Percentiles rank a stretch among this genome's conserved stretches.
Conservation (phyloP, 2,329 filamentous ascomycete genomes). For the Apiospora marii region DNA sequence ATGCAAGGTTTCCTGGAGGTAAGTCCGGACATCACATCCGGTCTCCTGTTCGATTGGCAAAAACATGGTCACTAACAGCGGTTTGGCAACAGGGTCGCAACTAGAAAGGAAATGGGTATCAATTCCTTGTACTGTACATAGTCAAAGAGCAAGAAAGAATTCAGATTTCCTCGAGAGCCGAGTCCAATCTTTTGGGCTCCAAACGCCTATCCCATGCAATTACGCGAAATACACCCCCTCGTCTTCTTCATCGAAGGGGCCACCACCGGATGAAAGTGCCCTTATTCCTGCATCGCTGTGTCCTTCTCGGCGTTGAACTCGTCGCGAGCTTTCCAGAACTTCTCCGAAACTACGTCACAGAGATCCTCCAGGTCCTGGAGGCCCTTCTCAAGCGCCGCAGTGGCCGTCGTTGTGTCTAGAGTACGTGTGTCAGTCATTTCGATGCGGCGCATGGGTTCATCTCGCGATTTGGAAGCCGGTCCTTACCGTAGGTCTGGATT, state of each 20-base stretch:
- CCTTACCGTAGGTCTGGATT: conserved; percentile 94
- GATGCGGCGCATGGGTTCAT: neutral
- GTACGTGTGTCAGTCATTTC: conserved; percentile 24
- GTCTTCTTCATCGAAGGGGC: conserved; percentile 23
- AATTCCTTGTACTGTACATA: conserved; percentile 45
- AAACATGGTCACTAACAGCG: conserved; percentile 19
- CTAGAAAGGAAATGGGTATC: conserved; percentile 49
- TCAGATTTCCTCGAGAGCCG: conserved; percentile 33
- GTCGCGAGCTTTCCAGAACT: conserved; percentile 77
- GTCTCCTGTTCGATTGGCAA: conserved; percentile 20
- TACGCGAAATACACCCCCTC: conserved; percentile 14
- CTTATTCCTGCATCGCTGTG: conserved; percentile 25
- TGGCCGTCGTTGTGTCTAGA: conserved; percentile 78
- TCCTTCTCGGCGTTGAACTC: conserved; percentile 53
- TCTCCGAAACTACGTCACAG: conserved; percentile 92
- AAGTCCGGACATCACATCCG: conserved; percentile 44
- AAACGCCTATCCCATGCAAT: conserved; percentile 38
- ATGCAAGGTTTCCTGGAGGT: conserved; percentile 96
- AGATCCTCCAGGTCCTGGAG: conserved; percentile 87
- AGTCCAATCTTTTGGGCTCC: conserved; percentile 39
- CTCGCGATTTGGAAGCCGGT: neutral
- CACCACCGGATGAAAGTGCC: conserved; percentile 19
- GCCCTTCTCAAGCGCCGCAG: conserved; percentile 89
- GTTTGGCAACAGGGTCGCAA: conserved; percentile 59
- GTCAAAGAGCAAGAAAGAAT: conserved; percentile 46